Evolutionary conservation across 2,329 filamentous ascomycete genomes (phyloP).

Genomic region (Immersiporthe knoxdaviesiana): DNA sequence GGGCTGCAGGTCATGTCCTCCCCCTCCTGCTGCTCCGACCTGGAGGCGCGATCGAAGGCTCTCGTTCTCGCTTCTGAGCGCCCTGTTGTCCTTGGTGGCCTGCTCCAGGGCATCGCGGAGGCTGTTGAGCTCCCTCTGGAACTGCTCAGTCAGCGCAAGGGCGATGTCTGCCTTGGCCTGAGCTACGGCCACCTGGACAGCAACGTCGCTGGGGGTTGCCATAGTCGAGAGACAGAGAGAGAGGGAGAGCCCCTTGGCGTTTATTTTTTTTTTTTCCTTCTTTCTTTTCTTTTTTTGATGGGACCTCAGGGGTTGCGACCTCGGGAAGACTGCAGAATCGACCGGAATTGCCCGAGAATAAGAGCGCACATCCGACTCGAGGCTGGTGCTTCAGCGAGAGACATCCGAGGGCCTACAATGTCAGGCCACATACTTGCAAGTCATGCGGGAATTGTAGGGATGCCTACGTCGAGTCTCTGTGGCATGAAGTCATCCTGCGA

Average conservation of each 20-base stretch:
- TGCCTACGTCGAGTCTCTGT: background rate
- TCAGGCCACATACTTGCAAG: constrained; percentile 16
- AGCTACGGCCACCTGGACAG: constrained; percentile 15
- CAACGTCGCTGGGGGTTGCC: constrained; percentile 6
- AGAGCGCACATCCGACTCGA: constrained; percentile 6
- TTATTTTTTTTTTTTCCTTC: too few species aligned
- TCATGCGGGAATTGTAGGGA: constrained; percentile 21
- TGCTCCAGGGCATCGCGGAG: constrained; percentile 26
- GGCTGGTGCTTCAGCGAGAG: background rate
- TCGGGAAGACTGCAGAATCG: background rate
- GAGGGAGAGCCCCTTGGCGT: too few species aligned
- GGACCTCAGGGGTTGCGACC: constrained; percentile 3
- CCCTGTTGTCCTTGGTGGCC: constrained; percentile 18
- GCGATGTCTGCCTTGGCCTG: constrained; percentile 28
- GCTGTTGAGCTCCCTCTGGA: constrained; percentile 27
- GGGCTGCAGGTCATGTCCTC: constrained; percentile 14
- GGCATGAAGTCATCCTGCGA: constrained; percentile 13
- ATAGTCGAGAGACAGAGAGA: constrained; percentile 5
- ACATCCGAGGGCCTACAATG: constrained; percentile 11
- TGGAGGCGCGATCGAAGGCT: constrained; percentile 21
- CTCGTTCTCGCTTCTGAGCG: constrained; percentile 25
- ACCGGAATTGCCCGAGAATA: constrained; percentile 15
- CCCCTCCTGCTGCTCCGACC: constrained; percentile 11
- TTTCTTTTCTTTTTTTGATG: background rate
- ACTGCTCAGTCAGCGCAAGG: constrained; percentile 25